Evolutionary conservation across 805 yeast genomes (phyloP), one percentile per base, ranked within the genome.

Genomic region (Cyberlindnera petersonii): DNA sequence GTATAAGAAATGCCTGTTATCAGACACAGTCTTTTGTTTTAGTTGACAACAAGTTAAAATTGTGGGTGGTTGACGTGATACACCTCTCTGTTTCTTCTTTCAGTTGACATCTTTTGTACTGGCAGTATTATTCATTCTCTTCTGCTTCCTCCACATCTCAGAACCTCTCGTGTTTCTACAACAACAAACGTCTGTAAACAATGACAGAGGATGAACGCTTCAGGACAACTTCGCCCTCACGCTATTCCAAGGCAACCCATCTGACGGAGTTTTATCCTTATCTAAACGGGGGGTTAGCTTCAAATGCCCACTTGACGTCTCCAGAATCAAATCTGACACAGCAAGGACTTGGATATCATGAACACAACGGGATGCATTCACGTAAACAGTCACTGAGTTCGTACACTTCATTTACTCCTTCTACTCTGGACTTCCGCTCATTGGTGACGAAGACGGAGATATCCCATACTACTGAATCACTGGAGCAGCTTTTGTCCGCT

Each of bases 381-480:
- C 39, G 49, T 15, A 47, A 39, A 26, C 54, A 35, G 30, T 52
- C 59, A 23, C 39, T 53, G 39, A 44, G 52, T 28, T 53, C 57
- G 7, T 53, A 45, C 39, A 46, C 49, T 4, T 49, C 58, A 4
- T 46, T 53, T 24, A 35, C 52, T 1, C 58, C 57, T 4, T 69
- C 82, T 2, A 72, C 75, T 5, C 56, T 75, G 41, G 86, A 80
- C 46, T 61, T 80, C 46, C 77, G 78, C n/a, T 72, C 74, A 14
- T 59, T 82, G 14, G 67, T 82, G 9, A 77, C 86, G 1, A 67
- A 75, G 28, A 68, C 69, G 26, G 93, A 84, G 53, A 73, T 82
- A 35, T 60, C 65, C 7, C 61, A 65, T 23, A 75, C 80, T 1
- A 58, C 74, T 9, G 63, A 60, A 9, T 65, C 74, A 3, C 78